phyloP scores from a whole-genome alignment of 495 filamentous ascomycete species.

The Massariosphaeria phaeospora region DNA sequence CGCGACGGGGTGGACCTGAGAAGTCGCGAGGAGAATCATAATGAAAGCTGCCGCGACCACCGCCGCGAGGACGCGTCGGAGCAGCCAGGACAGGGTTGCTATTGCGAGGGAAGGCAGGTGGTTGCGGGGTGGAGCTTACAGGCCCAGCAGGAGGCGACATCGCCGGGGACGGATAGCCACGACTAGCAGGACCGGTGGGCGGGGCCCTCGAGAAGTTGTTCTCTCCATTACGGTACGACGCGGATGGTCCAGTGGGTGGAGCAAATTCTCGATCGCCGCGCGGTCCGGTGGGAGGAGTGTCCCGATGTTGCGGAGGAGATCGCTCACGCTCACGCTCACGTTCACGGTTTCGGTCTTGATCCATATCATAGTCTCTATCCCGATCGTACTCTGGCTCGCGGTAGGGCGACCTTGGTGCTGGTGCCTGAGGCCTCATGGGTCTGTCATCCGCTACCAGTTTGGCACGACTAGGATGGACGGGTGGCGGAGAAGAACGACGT shows the following conservation, averaged over 20 bases:
- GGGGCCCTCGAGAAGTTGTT: constrained; percentile 34
- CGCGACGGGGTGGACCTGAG: constrained; percentile 27
- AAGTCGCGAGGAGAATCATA: constrained; percentile 33
- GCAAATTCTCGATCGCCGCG: constrained; percentile 29
- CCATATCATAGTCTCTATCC: constrained; percentile 16
- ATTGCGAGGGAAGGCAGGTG: constrained; percentile 48
- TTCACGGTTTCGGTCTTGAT: constrained; percentile 1
- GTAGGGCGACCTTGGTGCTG: constrained; percentile 28
- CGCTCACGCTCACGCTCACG: constrained; percentile 23
- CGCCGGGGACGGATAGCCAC: constrained; percentile 36
- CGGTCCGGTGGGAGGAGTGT: constrained; percentile 34
- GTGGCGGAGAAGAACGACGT: constrained; percentile 41
- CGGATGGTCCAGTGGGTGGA: constrained; percentile 30
- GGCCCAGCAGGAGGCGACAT: constrained; percentile 48
- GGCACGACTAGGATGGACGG: constrained; percentile 39
- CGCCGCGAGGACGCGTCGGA: constrained; percentile 57
- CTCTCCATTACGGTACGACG: constrained; percentile 37
- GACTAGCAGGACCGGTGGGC: constrained; percentile 40
- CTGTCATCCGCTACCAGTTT: constrained; percentile 24
- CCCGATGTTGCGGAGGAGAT: constrained; percentile 26
- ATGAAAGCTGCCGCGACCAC: constrained; percentile 38
- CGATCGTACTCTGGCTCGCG: constrained; percentile 17
- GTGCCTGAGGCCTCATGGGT: constrained; percentile 3
- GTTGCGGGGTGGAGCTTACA: constrained; percentile 43
- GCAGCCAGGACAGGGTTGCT: constrained; percentile 53